These are phyloP conservation scores for Leccinum boreale DNA, from an alignment of 768 basidiomycete species.

Conservation along the genomic window DNA sequence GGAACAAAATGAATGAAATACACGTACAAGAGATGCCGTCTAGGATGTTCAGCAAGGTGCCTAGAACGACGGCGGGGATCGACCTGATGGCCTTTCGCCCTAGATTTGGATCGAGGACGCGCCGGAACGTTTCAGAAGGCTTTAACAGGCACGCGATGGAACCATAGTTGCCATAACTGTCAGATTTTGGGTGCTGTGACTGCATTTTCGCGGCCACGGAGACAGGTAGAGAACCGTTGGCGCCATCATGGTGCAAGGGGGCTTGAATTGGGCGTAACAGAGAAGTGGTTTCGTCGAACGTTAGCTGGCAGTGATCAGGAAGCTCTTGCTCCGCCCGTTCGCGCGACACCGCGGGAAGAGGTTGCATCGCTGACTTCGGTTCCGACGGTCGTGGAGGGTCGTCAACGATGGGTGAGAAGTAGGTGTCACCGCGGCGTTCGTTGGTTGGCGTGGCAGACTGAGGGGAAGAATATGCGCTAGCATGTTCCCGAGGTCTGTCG, in stretches of 20 bases:
- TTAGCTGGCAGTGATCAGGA: background rate
- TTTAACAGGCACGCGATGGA: slow-evolving; percentile 5
- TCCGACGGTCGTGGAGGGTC: background rate
- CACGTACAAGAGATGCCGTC: slow-evolving; percentile 89
- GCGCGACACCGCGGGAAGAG: background rate
- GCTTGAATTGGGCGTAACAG: slow-evolving; percentile 15
- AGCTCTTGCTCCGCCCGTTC: background rate
- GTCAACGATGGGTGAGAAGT: slow-evolving; percentile 3
- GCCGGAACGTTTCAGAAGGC: slow-evolving; percentile 6
- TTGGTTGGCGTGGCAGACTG: slow-evolving; percentile 23
- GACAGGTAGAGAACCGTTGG: background rate
- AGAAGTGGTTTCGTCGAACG: slow-evolving; percentile 18
- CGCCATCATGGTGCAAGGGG: background rate
- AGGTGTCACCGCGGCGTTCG: slow-evolving; percentile 1
- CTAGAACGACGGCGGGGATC: slow-evolving; percentile 83
- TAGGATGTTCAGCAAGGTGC: slow-evolving; percentile 81
- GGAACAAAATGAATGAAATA: background rate
- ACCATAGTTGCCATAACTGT: slow-evolving; percentile 6
- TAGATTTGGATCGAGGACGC: slow-evolving; percentile 16
- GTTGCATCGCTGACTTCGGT: background rate
- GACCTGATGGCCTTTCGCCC: slow-evolving; percentile 33
- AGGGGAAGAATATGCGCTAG: slow-evolving; percentile 6
- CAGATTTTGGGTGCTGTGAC: slow-evolving; percentile 6
- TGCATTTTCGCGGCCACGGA: slow-evolving; percentile 2
- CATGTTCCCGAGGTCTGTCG: background rate